Conservation (phyloP, 2,329 filamentous ascomycete species). For the Diaporthe aspalathi region DNA sequence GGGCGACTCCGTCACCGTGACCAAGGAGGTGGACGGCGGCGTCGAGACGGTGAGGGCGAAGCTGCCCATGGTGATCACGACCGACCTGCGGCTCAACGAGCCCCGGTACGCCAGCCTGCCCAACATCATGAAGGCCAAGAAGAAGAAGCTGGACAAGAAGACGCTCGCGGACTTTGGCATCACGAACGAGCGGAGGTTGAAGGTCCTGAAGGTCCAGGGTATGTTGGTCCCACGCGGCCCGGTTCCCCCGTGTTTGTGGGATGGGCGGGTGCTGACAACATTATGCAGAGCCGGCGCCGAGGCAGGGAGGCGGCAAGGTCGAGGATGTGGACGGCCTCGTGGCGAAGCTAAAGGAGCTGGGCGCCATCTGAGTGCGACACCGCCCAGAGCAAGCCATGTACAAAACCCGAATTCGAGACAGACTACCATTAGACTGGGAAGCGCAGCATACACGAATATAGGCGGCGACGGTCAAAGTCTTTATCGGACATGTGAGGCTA, state of each 20-base stretch:
- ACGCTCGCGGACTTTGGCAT: constrained; percentile 84
- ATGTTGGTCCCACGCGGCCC: constrained; percentile 50
- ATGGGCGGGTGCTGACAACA: constrained; percentile 38
- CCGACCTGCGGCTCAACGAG: constrained; percentile 93
- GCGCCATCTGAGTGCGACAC: constrained; percentile 73
- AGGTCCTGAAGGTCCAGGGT: constrained; percentile 90
- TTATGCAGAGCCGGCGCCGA: constrained; percentile 78
- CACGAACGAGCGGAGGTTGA: constrained; percentile 79
- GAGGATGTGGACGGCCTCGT: constrained; percentile 97
- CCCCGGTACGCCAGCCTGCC: constrained; percentile 94
- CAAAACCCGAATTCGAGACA: neutral
- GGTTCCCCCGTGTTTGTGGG: constrained; percentile 5
- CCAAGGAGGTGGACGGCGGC: constrained; percentile 93
- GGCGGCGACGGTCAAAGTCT: neutral
- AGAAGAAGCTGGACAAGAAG: constrained; percentile 98
- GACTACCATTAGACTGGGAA: neutral
- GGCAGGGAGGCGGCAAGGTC: constrained; percentile 96
- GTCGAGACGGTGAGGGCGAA: constrained; percentile 88
- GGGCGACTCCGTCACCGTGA: constrained; percentile 78
- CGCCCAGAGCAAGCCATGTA: neutral
- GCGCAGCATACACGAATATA: constrained; percentile 16
- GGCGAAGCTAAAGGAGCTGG: constrained; percentile 93
- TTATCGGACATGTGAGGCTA: neutral
- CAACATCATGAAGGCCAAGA: constrained; percentile 99
- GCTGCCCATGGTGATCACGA: constrained; percentile 94